phyloP scores from a whole-genome alignment of 192 early-diverging fungal genomes.

The Coemansia sp. region DNA sequence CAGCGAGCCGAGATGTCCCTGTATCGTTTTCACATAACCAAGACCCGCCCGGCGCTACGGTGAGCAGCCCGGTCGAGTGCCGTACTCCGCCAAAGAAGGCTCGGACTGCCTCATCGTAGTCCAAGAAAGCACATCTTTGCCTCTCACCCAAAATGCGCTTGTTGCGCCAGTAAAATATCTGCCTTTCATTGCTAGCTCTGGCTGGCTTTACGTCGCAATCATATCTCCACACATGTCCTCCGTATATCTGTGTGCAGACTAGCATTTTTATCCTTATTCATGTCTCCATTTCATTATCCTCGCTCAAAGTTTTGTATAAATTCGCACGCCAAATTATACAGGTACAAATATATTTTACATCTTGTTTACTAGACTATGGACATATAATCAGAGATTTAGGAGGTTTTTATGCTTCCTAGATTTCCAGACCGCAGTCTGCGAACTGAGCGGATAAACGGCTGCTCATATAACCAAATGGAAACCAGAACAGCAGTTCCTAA shows the following conservation, averaged over 20 bases:
- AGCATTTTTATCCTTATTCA: background rate
- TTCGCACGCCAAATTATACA: conserved; percentile 1
- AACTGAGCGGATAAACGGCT: conserved; percentile 27
- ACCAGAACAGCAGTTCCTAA: conserved; percentile 22
- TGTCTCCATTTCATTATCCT: background rate
- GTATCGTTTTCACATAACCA: conserved; percentile 18
- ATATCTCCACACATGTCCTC: background rate
- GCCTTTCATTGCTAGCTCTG: background rate
- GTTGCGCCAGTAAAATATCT: background rate
- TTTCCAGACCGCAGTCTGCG: conserved; percentile 19
- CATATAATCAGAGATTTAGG: background rate
- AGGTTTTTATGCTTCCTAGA: conserved; percentile 1
- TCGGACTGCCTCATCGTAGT: conserved; percentile 35
- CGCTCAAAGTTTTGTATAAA: conserved; percentile 7
- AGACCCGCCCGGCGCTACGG: conserved; percentile 3
- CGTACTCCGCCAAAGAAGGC: conserved; percentile 51
- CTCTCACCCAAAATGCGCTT: background rate
- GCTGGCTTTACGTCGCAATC: background rate
- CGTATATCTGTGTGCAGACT: background rate
- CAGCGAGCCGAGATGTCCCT: background rate
- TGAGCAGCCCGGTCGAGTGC: conserved; percentile 16
- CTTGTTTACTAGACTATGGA: background rate
- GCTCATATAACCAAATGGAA: conserved; percentile 34
- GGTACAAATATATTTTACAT: background rate
- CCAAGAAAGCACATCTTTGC: background rate